Conservation (phyloP, 1,284 basidiomycete genomes). For the Ceratobasidium sp. region DNA sequence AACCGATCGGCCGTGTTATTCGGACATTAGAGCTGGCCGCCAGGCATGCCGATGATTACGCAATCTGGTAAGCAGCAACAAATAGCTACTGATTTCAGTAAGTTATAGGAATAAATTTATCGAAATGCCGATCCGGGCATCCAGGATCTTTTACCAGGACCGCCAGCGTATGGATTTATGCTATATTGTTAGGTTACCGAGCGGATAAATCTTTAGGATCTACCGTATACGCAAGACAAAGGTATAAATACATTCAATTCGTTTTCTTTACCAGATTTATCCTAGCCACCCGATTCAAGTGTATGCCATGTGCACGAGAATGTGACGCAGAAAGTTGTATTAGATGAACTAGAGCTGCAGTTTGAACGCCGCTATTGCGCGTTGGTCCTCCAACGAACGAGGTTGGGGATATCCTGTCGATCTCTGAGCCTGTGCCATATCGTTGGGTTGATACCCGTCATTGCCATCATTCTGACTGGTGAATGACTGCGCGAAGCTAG, state of each 20-base stretch:
- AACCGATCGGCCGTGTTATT: no score
- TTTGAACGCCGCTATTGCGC: neutral
- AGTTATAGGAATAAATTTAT: no score
- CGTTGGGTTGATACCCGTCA: neutral
- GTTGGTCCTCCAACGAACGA: conserved; percentile 16
- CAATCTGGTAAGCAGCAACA: no score
- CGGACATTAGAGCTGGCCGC: no score
- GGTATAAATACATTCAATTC: neutral
- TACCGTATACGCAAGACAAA: no score
- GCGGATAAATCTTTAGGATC: no score
- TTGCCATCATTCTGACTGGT: neutral
- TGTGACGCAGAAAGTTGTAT: neutral
- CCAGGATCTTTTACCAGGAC: no score
- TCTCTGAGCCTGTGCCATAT: neutral
- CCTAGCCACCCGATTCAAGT: neutral
- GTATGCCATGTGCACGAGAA: neutral
- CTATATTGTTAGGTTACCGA: no score
- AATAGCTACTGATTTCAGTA: no score
- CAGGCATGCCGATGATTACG: no score
- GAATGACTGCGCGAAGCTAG: neutral
- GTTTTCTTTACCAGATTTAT: neutral
- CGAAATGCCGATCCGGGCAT: no score
- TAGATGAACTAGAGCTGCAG: neutral
- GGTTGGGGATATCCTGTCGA: neutral
- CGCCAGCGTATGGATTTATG: no score